Percentiles rank a stretch among this genome's conserved stretches.
Evolutionary conservation across 805 yeast species (phyloP).

Genomic region (Kodamaea kaohsiungensis): DNA sequence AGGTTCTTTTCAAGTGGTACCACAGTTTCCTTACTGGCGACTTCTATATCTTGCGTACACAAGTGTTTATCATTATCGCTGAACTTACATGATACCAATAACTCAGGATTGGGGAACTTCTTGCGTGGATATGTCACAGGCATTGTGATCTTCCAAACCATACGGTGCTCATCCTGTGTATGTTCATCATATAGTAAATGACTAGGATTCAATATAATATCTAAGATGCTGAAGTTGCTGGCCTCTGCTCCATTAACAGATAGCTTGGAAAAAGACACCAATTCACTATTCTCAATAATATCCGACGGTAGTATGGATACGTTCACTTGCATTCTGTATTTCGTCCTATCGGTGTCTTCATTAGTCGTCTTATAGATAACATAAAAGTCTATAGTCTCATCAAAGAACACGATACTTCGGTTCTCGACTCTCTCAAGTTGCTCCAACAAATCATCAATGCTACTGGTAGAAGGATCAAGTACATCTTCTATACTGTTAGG

Average conservation of each 20-base stretch:
- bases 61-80: slow-evolving; percentile 10
- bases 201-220: slow-evolving; percentile 7
- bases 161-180: slow-evolving; percentile 8
- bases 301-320: slow-evolving; percentile 22
- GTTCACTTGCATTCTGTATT: slow-evolving; percentile 17
- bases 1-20: slow-evolving; percentile 10
- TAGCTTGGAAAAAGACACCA: slow-evolving; percentile 1
- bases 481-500: slow-evolving; percentile 13
- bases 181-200: slow-evolving; percentile 14
- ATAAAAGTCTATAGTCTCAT: slow-evolving; percentile 32
- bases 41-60: slow-evolving; percentile 3
- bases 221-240: slow-evolving; percentile 12
- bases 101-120: slow-evolving; percentile 27
- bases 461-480: not conserved
- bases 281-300: slow-evolving; percentile 6
- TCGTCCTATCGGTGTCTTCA: slow-evolving; percentile 7
- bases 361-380: slow-evolving; percentile 18
- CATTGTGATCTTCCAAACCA: slow-evolving; percentile 31
- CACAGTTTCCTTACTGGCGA: not conserved
- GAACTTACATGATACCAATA: slow-evolving; percentile 22
- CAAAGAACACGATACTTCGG: slow-evolving; percentile 29
- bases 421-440: slow-evolving; percentile 1
- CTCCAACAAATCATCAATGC: not conserved
- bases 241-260: slow-evolving; percentile 2
- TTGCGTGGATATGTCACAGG: slow-evolving; percentile 33